phyloP scores from a whole-genome alignment of 192 early-diverging fungal species.

The Mortierella claussenii region DNA sequence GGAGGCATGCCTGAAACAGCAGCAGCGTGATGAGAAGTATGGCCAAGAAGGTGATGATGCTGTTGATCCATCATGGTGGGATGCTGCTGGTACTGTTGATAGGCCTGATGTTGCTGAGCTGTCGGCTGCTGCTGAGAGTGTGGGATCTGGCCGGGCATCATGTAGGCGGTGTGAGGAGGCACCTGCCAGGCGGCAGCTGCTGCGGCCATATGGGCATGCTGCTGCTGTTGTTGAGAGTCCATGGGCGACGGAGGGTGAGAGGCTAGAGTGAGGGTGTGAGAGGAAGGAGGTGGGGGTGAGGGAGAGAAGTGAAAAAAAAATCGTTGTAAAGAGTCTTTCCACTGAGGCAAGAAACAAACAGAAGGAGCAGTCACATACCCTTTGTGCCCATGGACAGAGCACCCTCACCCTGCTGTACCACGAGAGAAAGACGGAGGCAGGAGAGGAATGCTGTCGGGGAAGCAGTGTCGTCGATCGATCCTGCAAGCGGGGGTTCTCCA shows the following conservation, averaged over 20 bases:
- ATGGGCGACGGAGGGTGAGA: background rate
- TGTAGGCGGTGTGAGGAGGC: slow-evolving; percentile 24
- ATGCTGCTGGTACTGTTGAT: slow-evolving; percentile 37
- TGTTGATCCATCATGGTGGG: slow-evolving; percentile 29
- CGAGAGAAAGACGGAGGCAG: no score
- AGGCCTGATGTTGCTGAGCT: slow-evolving; percentile 8
- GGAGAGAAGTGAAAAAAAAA: background rate
- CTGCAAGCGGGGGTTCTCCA: no score
- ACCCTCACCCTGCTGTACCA: no score
- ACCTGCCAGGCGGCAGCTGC: slow-evolving; percentile 20
- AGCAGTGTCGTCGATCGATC: no score
- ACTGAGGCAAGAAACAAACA: background rate
- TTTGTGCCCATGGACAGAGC: no score
- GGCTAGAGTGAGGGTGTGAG: background rate
- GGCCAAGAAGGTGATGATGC: slow-evolving; percentile 19
- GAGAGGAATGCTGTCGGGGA: no score
- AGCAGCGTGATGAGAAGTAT: slow-evolving; percentile 7
- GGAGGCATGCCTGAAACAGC: background rate
- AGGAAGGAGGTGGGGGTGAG: no score
- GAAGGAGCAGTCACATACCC: no score
- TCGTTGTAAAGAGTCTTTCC: no score
- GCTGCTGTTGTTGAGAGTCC: slow-evolving; percentile 41
- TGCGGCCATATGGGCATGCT: slow-evolving; percentile 25
- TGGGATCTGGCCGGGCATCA: slow-evolving; percentile 23
- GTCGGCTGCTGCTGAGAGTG: slow-evolving; percentile 3